phyloP scores from a whole-genome alignment of 129 eudicot genomes.

The Erigeron canadensis region DNA sequence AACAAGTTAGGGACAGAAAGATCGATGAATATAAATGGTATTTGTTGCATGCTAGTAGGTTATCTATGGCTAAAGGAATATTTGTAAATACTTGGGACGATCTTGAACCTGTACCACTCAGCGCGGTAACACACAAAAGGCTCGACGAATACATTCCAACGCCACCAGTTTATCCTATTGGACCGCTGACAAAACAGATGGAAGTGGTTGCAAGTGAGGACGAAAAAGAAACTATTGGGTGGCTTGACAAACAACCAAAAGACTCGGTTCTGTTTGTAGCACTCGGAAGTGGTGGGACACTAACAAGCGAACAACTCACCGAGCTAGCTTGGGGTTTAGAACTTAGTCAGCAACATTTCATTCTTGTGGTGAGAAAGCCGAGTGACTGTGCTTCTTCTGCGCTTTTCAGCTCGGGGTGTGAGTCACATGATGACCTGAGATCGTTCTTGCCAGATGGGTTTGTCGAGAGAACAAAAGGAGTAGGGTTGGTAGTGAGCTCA shows the following conservation, averaged over 20 bases:
- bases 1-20: slow-evolving; percentile 34
- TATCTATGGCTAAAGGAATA: slow-evolving; percentile 37
- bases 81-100: slow-evolving; percentile 51
- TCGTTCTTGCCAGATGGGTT: slow-evolving; percentile 58
- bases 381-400: slow-evolving; percentile 22
- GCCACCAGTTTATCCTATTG: slow-evolving; percentile 45
- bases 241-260: slow-evolving; percentile 50
- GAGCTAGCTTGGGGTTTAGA: slow-evolving; percentile 61
- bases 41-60: slow-evolving; percentile 29
- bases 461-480: slow-evolving; percentile 30
- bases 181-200: slow-evolving; percentile 40
- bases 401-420: slow-evolving; percentile 28
- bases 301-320: slow-evolving; percentile 40
- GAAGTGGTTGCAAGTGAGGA: slow-evolving; percentile 17
- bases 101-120: slow-evolving; percentile 36
- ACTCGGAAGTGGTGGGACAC: slow-evolving; percentile 58
- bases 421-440: slow-evolving; percentile 9
- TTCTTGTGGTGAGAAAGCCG: slow-evolving; percentile 44
- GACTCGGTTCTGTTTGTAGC: slow-evolving; percentile 48
- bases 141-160: slow-evolving; percentile 25
- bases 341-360: slow-evolving; percentile 49
- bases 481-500: slow-evolving; percentile 46
- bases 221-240: slow-evolving; percentile 17
- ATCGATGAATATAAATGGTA: slow-evolving; percentile 43
- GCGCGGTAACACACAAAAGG: slow-evolving; percentile 26